phyloP scores from a whole-genome alignment of 139 green algal genomes.

The Microglena sp. region DNA sequence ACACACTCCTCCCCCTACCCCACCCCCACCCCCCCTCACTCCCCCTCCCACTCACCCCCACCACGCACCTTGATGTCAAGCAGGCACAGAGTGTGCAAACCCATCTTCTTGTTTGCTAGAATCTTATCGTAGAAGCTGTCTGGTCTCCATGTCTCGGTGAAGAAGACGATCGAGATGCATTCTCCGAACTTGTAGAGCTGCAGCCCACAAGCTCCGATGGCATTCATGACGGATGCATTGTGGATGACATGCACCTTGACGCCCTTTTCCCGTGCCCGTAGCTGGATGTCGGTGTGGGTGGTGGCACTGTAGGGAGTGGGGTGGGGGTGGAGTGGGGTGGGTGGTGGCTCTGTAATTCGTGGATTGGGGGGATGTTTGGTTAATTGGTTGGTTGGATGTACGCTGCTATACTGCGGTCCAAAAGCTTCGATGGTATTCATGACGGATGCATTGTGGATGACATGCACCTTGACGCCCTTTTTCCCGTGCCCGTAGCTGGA shows the following conservation, averaged over 20 bases:
- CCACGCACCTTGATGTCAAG: conserved; percentile 89
- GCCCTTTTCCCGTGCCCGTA: conserved; percentile 60
- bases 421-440: conserved; percentile 91
- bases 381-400: neutral
- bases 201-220: conserved; percentile 82
- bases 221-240: conserved; percentile 97
- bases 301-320: conserved; percentile 76
- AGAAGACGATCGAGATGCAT: conserved; percentile 92
- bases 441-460: conserved; percentile 95
- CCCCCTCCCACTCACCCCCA: too few species aligned
- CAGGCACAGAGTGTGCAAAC: conserved; percentile 92
- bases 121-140: conserved; percentile 52
- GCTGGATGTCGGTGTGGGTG: conserved; percentile 91
- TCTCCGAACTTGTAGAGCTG: conserved; percentile 96
- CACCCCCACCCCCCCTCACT: too few species aligned
- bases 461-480: conserved; percentile 61
- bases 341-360: neutral
- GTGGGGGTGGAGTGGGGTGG: too few species aligned
- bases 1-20: too few species aligned
- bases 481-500: conserved; percentile 74
- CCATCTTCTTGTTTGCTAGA: conserved; percentile 29
- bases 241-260: conserved; percentile 83
- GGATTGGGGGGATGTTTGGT: neutral
- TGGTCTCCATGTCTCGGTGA: conserved; percentile 92
- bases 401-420: conserved; percentile 86